phyloP scores from a whole-genome alignment of 352 stramenopile species.

The Plasmopara viticola region DNA sequence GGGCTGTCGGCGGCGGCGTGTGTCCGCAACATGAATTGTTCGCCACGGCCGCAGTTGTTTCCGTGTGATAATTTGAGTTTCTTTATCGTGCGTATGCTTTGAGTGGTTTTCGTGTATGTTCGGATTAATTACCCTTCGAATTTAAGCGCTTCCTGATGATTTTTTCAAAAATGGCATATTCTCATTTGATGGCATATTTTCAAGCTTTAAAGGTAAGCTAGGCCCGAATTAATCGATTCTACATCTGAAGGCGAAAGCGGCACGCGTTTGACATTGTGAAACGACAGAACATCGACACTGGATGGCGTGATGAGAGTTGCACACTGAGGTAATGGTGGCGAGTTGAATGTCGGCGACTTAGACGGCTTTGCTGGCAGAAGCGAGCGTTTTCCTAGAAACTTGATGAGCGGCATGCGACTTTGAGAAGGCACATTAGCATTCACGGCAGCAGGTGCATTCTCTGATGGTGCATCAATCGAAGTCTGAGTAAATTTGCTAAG shows the following conservation, averaged over 20 bases:
- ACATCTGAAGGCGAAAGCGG: constrained; percentile 59
- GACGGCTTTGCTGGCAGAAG: constrained; percentile 42
- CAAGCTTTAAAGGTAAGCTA: constrained; percentile 59
- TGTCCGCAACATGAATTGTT: constrained; percentile 65
- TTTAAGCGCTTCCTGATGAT: no score
- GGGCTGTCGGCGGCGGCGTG: constrained; percentile 58
- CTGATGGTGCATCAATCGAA: no score
- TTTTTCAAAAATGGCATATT: constrained; percentile 15
- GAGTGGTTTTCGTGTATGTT: constrained; percentile 13
- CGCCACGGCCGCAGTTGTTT: constrained; percentile 25
- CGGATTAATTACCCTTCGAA: no score
- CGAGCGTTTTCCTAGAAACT: constrained; percentile 67
- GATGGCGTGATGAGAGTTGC: constrained; percentile 38
- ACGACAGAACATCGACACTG: no score
- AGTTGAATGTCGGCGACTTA: constrained; percentile 17
- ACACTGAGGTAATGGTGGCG: constrained; percentile 11
- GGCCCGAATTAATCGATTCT: constrained; percentile 73
- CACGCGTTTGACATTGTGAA: constrained; percentile 44
- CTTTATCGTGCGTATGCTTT: constrained; percentile 20
- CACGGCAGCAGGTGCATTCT: constrained; percentile 17
- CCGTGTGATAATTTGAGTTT: constrained; percentile 31
- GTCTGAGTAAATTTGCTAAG: no score
- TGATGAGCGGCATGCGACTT: constrained; percentile 52
- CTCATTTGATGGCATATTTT: constrained; percentile 9
- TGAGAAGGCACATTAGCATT: constrained; percentile 10